Evolutionary conservation across 805 yeast genomes (phyloP).

Genomic region (Pichia kluyveri): DNA sequence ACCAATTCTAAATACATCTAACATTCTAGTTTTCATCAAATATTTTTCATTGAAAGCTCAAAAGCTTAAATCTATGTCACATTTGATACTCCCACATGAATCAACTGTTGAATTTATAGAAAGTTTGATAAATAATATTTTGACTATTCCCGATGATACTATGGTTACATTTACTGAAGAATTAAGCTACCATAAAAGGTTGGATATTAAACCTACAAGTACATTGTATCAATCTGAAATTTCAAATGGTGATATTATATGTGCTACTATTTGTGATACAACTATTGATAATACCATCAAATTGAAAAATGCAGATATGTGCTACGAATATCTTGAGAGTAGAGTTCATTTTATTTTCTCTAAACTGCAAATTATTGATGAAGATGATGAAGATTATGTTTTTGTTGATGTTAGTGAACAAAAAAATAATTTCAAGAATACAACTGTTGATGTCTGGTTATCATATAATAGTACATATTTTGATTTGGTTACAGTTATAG

Average conservation of each 20-base stretch:
- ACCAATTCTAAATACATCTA: conserved; percentile 17
- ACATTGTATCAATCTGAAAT: conserved; percentile 52
- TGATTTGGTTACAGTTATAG: conserved; percentile 55
- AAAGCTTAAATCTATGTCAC: conserved; percentile 57
- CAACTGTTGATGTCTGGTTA: conserved; percentile 58
- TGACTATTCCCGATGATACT: conserved; percentile 29
- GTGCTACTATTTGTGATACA: conserved; percentile 18
- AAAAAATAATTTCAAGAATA: conserved; percentile 3
- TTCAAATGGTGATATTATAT: conserved; percentile 59
- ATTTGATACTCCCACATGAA: conserved; percentile 41
- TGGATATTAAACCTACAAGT: conserved; percentile 29
- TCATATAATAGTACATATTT: conserved; percentile 50
- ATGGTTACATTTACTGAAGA: conserved; percentile 47
- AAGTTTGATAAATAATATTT: conserved; percentile 31
- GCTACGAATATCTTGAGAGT: conserved; percentile 46
- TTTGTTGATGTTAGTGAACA: conserved; percentile 26
- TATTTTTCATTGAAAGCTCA: conserved; percentile 52
- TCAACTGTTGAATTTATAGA: conserved; percentile 34
- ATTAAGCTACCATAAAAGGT: conserved; percentile 44
- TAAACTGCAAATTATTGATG: conserved; percentile 32
- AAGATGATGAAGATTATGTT: conserved; percentile 43
- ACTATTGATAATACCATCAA: conserved; percentile 3
- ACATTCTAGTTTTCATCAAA: conserved; percentile 44
- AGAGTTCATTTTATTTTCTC: conserved; percentile 51
- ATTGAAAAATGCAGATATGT: conserved; percentile 32